These are phyloP conservation scores for Thielaviopsis ethacetica DNA, from an alignment of 2,329 filamentous ascomycete genomes.

Conservation along the genomic window DNA sequence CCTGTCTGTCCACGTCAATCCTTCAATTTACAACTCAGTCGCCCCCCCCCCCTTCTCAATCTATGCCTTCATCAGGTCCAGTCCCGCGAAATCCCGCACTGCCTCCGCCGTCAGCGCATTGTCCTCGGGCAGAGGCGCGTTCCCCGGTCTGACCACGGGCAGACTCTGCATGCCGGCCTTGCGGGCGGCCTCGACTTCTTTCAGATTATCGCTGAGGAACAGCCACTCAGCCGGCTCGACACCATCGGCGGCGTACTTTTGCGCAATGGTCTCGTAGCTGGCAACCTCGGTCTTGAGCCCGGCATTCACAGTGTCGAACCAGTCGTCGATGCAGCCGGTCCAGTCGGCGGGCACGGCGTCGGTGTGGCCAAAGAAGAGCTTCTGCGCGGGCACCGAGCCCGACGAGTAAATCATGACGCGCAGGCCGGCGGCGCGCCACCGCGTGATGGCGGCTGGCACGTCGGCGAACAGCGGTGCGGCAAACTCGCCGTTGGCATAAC, in stretches of 20 bases:
- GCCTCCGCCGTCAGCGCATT: slow-evolving; percentile 23
- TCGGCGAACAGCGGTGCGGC: slow-evolving; percentile 60
- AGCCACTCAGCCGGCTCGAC: slow-evolving; percentile 39
- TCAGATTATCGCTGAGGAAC: slow-evolving; percentile 70
- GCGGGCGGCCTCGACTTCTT: slow-evolving; percentile 47
- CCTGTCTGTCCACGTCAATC: no score
- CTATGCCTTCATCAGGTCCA: slow-evolving; percentile 7
- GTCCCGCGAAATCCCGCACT: slow-evolving; percentile 19
- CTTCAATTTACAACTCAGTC: background rate
- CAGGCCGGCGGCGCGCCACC: slow-evolving; percentile 39
- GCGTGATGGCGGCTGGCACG: slow-evolving; percentile 44
- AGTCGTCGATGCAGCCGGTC: slow-evolving; percentile 41
- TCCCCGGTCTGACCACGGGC: slow-evolving; percentile 52
- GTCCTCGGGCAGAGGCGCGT: slow-evolving; percentile 41
- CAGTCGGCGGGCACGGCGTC: slow-evolving; percentile 42
- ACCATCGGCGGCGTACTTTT: slow-evolving; percentile 18
- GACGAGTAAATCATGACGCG: slow-evolving; percentile 66
- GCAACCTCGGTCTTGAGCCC: slow-evolving; percentile 51
- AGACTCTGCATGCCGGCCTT: slow-evolving; percentile 46
- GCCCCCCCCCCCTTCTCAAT: background rate
- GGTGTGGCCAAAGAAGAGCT: slow-evolving; percentile 58
- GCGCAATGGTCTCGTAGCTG: slow-evolving; percentile 53
- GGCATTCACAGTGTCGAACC: slow-evolving; percentile 70
- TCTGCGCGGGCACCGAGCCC: slow-evolving; percentile 65
- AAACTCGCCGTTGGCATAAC: slow-evolving; percentile 54